phyloP scores from a whole-genome alignment of 352 stramenopile species.

The Pythium myriotylum region DNA sequence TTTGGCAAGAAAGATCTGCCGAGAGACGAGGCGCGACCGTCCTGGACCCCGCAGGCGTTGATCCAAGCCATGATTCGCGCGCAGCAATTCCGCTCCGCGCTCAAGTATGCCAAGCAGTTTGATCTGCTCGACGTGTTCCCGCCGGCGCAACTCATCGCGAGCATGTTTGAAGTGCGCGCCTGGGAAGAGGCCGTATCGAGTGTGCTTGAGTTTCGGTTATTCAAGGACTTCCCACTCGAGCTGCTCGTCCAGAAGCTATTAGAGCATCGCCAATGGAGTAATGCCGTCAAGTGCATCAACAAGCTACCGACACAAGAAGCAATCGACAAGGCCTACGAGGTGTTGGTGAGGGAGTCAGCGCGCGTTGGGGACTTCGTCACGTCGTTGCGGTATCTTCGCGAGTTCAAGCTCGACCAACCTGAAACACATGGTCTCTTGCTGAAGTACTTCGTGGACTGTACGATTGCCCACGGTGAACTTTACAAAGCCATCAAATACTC shows the following conservation, averaged over 20 bases:
- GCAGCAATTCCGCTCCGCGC: conserved; percentile 65
- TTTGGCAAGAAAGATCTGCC: conserved; percentile 57
- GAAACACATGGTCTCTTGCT: conserved; percentile 46
- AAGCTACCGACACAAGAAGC: conserved; percentile 55
- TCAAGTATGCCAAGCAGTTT: conserved; percentile 86
- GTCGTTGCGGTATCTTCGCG: conserved; percentile 63
- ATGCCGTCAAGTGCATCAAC: conserved; percentile 81
- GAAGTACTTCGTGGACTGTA: conserved; percentile 59
- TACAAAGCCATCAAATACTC: conserved; percentile 91
- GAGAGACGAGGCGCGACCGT: conserved; percentile 35
- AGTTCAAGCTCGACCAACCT: conserved; percentile 72
- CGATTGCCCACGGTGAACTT: conserved; percentile 71
- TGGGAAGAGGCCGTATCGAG: conserved; percentile 78
- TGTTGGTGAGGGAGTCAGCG: conserved; percentile 58
- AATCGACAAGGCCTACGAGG: conserved; percentile 47
- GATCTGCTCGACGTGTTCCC: conserved; percentile 74
- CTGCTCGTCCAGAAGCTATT: conserved; percentile 67
- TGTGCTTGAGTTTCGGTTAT: conserved; percentile 76
- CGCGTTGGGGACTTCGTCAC: conserved; percentile 74
- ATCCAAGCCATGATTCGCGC: conserved; percentile 86
- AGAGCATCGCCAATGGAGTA: conserved; percentile 64
- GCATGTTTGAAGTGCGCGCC: conserved; percentile 65
- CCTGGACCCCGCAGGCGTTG: conserved; percentile 78
- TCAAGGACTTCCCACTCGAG: conserved; percentile 71
- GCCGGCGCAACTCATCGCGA: conserved; percentile 54